Evolutionary conservation across 306 rosid genomes (phyloP).

Genomic region (Prunus padus): DNA sequence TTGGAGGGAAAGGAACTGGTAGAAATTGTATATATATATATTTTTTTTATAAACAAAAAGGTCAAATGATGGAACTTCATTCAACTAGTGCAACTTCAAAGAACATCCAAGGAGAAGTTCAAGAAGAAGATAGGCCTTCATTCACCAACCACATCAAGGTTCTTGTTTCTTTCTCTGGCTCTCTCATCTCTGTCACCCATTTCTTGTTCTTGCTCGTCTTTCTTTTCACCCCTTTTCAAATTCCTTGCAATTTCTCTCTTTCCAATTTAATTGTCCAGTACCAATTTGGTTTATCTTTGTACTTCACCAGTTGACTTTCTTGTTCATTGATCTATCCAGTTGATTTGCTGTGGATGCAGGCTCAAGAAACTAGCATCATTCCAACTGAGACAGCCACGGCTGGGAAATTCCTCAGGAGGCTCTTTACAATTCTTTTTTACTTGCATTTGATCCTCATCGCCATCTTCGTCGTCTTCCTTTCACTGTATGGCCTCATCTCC

Average conservation of each 20-base stretch:
- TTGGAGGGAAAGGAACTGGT: slow-evolving; percentile 37
- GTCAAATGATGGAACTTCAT: too few species aligned
- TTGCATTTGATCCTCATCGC: slow-evolving; percentile 42
- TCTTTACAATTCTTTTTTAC: slow-evolving; percentile 41
- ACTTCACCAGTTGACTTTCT: not conserved
- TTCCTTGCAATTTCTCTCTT: not conserved
- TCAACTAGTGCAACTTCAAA: not conserved
- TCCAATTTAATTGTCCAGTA: not conserved
- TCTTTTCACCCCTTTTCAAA: not conserved
- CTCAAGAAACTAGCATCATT: slow-evolving; percentile 35
- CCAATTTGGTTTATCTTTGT: not conserved
- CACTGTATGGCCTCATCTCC: slow-evolving; percentile 35
- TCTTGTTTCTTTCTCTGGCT: slow-evolving; percentile 27
- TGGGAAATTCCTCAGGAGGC: slow-evolving; percentile 25
- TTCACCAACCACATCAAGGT: slow-evolving; percentile 39
- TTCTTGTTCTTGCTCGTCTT: slow-evolving; percentile 7
- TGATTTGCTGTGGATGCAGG: slow-evolving; percentile 26
- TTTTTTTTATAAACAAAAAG: not conserved
- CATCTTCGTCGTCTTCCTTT: slow-evolving; percentile 36
- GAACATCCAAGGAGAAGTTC: slow-evolving; percentile 24
- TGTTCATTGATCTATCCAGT: not conserved
- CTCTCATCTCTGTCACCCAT: slow-evolving; percentile 21
- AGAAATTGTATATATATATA: not conserved
- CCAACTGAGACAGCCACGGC: slow-evolving; percentile 25
- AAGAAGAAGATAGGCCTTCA: slow-evolving; percentile 17